A percentile compares a stretch with the other conserved stretches of the same genome.
Evolutionary conservation across 495 filamentous ascomycete species (phyloP).

Genomic region (Neurospora pannonica): DNA sequence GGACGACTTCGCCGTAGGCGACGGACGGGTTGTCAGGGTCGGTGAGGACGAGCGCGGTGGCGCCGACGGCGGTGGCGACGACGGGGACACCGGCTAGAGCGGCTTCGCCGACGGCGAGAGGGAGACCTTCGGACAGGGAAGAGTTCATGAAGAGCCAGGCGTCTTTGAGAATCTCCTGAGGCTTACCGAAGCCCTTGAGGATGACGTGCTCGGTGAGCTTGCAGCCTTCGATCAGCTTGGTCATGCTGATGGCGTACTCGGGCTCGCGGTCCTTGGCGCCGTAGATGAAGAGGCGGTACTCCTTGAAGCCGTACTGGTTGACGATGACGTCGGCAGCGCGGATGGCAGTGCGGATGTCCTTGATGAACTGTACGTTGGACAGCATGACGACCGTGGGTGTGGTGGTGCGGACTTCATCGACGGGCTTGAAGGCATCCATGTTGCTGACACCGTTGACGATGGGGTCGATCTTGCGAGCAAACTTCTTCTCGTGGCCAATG

Average conservation of each 20-base stretch:
- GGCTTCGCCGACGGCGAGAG: constrained; percentile 56
- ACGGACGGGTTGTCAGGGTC: constrained; percentile 45
- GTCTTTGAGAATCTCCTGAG: constrained; percentile 47
- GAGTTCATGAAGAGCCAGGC: constrained; percentile 63
- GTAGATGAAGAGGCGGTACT: constrained; percentile 54
- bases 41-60: constrained; percentile 53
- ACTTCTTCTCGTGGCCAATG: constrained; percentile 49
- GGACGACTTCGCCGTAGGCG: constrained; percentile 51
- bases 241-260: constrained; percentile 51
- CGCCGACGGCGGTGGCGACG: constrained; percentile 57
- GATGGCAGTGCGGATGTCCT: constrained; percentile 57
- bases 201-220: constrained; percentile 43
- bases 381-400: constrained; percentile 57
- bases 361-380: constrained; percentile 58
- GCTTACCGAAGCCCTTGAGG: constrained; percentile 48
- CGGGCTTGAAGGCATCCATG: constrained; percentile 53
- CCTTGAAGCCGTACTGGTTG: constrained; percentile 53
- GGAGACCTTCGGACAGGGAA: constrained; percentile 56
- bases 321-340: constrained; percentile 56
- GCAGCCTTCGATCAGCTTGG: constrained; percentile 52
- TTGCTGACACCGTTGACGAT: constrained; percentile 61
- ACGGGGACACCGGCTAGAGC: constrained; percentile 55
- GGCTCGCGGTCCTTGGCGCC: constrained; percentile 54
- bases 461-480: constrained; percentile 55
- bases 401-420: constrained; percentile 46